Base-by-base conservation (phyloP, 2,329 filamentous ascomycete species). In the Aurifilum marmelostoma region DNA sequence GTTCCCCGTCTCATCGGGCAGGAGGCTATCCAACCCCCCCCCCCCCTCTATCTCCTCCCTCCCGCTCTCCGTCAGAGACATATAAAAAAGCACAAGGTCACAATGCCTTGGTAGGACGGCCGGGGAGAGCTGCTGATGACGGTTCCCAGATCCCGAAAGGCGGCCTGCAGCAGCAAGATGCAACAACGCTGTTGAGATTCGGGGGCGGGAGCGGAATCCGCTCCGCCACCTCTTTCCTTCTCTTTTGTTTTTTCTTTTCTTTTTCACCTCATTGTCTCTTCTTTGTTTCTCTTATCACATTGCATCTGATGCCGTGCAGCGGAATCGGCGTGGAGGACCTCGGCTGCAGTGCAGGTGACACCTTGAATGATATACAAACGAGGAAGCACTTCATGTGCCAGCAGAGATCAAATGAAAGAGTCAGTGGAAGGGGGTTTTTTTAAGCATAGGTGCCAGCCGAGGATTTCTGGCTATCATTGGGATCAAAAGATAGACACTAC, bases 141-240 rank as follows among this genome's bases (percentile, higher is more conserved):
- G 62, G 32, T 64, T 64, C 62, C n/a, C 62, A 64, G 62, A 64
- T 64, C 62, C 47, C 43, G 47, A 47, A 54, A 52, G 62, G 62
- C 27, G 39, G 32, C 41, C 47, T 64, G 62, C 62, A 64, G 62
- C 32, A 16, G 61, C 61, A 12, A 27, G 21, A 21, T 16, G 29
- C 8, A n/a, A 32, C 24, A 37, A 24, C 21, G 32, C 61, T 14
- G 27, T 24, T 6, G 11, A 56, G 11, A 56, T 56, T n/a, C 27
- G 43, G 24, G 29, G 7, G 32, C 18, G 29, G 34, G 43, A 16
- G 62, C 62, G 62, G 62, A 64, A 64, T 64, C 24, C 43, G 16
- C 29, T 7, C 62, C 62, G 62, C 29, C 43, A 29, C 47, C 16
- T 43, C 12, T 47, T 7, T n/a, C 43, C 7, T n/a, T 41, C 27